Evolutionary conservation across 2,329 filamentous ascomycete genomes (phyloP).

Genomic region (Penicillium sp.): DNA sequence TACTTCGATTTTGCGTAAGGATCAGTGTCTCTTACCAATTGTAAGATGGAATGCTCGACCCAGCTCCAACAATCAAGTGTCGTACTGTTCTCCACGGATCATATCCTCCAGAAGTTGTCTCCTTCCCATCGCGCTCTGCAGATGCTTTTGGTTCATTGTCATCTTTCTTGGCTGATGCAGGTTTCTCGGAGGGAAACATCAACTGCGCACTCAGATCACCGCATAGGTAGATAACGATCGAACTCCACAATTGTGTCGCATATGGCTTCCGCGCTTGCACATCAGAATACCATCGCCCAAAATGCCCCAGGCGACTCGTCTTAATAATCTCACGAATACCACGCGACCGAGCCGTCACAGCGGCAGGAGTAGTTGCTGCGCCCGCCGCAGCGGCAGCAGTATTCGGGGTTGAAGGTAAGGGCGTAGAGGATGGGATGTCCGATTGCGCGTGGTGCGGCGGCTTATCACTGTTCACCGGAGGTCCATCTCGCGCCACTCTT

Average conservation of each 20-base stretch:
- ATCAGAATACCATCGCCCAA: slow-evolving; percentile 54
- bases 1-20: not conserved
- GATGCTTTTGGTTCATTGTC: slow-evolving; percentile 30
- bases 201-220: slow-evolving; percentile 73
- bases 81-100: slow-evolving; percentile 63
- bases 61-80: slow-evolving; percentile 66
- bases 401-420: slow-evolving; percentile 4
- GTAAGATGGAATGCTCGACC: slow-evolving; percentile 70
- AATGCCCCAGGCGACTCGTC: slow-evolving; percentile 30
- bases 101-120: slow-evolving; percentile 43
- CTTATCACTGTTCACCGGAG: slow-evolving; percentile 1
- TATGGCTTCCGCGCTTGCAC: slow-evolving; percentile 68
- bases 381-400: slow-evolving; percentile 19
- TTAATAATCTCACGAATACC: slow-evolving; percentile 29
- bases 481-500: slow-evolving; percentile 2
- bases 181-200: slow-evolving; percentile 45
- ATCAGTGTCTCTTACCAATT: slow-evolving; percentile 57
- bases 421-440: slow-evolving; percentile 1
- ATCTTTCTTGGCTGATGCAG: slow-evolving; percentile 35
- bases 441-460: slow-evolving; percentile 1
- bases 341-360: slow-evolving; percentile 17
- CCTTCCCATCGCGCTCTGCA: slow-evolving; percentile 31
- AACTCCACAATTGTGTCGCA: slow-evolving; percentile 69
- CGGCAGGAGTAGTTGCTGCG: slow-evolving; percentile 18
- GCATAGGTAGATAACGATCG: slow-evolving; percentile 70